Percentiles rank a stretch among this genome's conserved stretches.
Conservation (phyloP, 1,284 basidiomycete species). For the Uromyces viciae-fabae region DNA sequence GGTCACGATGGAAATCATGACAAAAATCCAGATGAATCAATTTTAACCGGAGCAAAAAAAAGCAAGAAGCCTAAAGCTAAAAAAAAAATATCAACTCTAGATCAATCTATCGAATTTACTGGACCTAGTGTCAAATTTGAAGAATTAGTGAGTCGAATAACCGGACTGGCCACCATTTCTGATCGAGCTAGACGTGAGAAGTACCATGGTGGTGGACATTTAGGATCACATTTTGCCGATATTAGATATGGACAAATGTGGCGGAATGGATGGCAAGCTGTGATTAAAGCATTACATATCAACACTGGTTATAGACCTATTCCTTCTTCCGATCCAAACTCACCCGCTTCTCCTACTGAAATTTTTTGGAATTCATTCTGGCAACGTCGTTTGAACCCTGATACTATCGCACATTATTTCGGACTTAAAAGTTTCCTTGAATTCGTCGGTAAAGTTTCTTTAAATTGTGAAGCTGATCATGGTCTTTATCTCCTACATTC, state of each 20-base stretch:
- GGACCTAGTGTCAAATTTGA: slow-evolving; percentile 40
- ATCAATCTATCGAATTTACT: slow-evolving; percentile 13
- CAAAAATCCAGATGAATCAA: slow-evolving; percentile 9
- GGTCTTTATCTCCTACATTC: slow-evolving; percentile 42
- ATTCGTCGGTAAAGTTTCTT: slow-evolving; percentile 35
- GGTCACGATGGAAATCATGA: slow-evolving; percentile 12
- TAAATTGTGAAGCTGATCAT: slow-evolving; percentile 43
- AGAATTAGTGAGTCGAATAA: slow-evolving; percentile 12
- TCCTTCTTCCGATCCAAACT: neutral
- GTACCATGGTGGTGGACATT: slow-evolving; percentile 34
- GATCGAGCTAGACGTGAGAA: slow-evolving; percentile 33
- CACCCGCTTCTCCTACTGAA: neutral
- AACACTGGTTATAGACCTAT: slow-evolving; percentile 41
- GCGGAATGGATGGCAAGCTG: slow-evolving; percentile 40
- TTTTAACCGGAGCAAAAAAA: slow-evolving; percentile 14
- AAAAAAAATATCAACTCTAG: slow-evolving; percentile 14
- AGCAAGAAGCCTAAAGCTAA: slow-evolving; percentile 40
- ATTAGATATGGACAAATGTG: slow-evolving; percentile 40
- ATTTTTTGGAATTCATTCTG: slow-evolving; percentile 40
- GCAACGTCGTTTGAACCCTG: slow-evolving; percentile 38
- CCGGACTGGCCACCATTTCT: slow-evolving; percentile 33
- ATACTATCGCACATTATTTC: slow-evolving; percentile 42
- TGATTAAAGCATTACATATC: slow-evolving; percentile 40
- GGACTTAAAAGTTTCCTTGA: slow-evolving; percentile 38
- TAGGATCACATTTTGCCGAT: slow-evolving; percentile 35